Conservation (phyloP, 495 filamentous ascomycete genomes). For the Penicillium herquei region DNA sequence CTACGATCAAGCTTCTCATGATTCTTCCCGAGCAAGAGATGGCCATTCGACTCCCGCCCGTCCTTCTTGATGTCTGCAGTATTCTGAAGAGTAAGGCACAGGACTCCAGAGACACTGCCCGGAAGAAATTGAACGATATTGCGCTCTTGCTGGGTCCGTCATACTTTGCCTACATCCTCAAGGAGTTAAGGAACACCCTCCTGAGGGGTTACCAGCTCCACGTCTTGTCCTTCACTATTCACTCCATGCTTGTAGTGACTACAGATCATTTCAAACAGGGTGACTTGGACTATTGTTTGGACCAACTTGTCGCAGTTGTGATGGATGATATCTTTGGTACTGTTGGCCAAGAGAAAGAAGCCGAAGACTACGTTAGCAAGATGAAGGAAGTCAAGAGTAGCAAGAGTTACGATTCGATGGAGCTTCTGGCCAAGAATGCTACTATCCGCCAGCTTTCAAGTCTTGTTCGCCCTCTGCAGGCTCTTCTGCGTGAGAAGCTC, state of each 20-base stretch:
- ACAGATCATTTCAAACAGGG: conserved; percentile 75
- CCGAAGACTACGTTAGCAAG: conserved; percentile 88
- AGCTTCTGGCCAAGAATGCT: conserved; percentile 77
- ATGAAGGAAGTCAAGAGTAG: conserved; percentile 98
- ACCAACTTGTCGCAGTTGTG: conserved; percentile 72
- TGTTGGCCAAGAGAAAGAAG: conserved; percentile 97
- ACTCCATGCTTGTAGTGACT: conserved; percentile 79
- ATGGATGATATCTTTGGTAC: conserved; percentile 98
- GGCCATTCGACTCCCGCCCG: conserved; percentile 68
- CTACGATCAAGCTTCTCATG: conserved; percentile 79
- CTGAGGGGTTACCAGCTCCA: conserved; percentile 87
- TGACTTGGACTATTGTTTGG: conserved; percentile 84
- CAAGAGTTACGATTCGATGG: conserved; percentile 97
- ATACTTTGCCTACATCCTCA: conserved; percentile 89
- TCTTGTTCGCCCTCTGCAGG: conserved; percentile 72
- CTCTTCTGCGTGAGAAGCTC: conserved; percentile 77
- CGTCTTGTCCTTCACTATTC: conserved; percentile 90
- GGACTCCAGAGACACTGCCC: conserved; percentile 84
- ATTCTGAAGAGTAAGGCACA: conserved; percentile 86
- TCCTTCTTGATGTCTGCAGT: conserved; percentile 87
- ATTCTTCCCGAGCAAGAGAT: conserved; percentile 72
- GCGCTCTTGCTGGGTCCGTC: conserved; percentile 71
- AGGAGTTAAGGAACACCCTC: conserved; percentile 81
- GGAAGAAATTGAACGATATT: conserved; percentile 83
- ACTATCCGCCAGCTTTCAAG: conserved; percentile 71